phyloP scores from a whole-genome alignment of 1,284 basidiomycete species.

The Cystobasidiaceae sp. region DNA sequence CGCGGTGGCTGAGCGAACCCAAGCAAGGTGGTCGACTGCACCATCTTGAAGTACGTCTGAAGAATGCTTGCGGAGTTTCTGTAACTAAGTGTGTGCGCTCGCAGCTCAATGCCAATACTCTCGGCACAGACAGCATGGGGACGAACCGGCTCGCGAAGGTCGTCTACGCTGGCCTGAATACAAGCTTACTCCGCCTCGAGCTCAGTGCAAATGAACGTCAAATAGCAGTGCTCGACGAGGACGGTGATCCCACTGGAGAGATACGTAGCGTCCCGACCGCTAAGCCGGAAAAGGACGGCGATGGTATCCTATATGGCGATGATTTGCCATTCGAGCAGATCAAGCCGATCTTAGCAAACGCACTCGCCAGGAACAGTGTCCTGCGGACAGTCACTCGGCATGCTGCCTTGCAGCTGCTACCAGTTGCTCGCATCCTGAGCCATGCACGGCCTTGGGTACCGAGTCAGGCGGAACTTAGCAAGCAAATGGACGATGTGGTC shows the following conservation, averaged over 20 bases:
- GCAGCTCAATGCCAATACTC: slow-evolving; percentile 31
- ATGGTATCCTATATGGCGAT: slow-evolving; percentile 9
- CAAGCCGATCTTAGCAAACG: slow-evolving; percentile 6
- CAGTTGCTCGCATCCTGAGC: slow-evolving; percentile 15
- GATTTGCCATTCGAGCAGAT: slow-evolving; percentile 15
- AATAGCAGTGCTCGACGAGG: slow-evolving; percentile 5
- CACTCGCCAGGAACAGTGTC: slow-evolving; percentile 12
- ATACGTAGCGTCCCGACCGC: neutral
- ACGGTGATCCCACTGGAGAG: slow-evolving; percentile 17
- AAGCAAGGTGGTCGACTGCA: slow-evolving; percentile 15
- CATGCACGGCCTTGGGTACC: neutral
- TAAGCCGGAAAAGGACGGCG: neutral
- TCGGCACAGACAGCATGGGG: slow-evolving; percentile 15
- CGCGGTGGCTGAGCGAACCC: slow-evolving; percentile 22
- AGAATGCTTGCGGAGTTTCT: no score
- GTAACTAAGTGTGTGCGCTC: no score
- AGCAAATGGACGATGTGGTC: slow-evolving; percentile 14
- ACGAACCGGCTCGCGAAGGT: slow-evolving; percentile 21
- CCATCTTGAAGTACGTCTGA: slow-evolving; percentile 15
- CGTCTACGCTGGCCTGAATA: slow-evolving; percentile 29
- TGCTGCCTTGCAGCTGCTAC: slow-evolving; percentile 12
- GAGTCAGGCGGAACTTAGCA: neutral
- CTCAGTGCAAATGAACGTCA: slow-evolving; percentile 20
- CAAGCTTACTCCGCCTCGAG: slow-evolving; percentile 20
- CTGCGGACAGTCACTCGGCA: slow-evolving; percentile 8